Evolutionary conservation across 352 stramenopile species (phyloP).

Genomic region (Globisporangium solare): DNA sequence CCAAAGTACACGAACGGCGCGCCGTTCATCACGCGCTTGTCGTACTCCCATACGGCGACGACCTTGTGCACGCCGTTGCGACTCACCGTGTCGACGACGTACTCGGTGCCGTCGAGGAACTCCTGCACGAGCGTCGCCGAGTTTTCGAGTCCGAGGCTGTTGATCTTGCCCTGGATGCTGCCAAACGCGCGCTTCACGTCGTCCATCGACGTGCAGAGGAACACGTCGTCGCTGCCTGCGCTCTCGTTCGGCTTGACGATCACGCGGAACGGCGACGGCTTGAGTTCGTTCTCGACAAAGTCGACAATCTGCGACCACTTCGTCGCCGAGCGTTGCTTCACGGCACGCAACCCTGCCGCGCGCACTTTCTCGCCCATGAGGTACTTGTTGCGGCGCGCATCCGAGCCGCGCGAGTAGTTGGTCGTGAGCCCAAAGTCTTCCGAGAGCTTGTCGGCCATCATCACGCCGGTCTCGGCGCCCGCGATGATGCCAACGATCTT

Average conservation of each 20-base stretch:
- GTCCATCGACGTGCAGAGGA: constrained; percentile 86
- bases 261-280: constrained; percentile 52
- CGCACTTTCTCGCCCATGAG: constrained; percentile 86
- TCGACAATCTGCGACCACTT: constrained; percentile 79
- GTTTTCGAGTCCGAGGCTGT: constrained; percentile 82
- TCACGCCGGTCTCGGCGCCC: constrained; percentile 91
- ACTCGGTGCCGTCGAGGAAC: constrained; percentile 93
- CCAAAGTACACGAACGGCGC: constrained; percentile 95
- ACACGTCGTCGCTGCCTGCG: constrained; percentile 93
- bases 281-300: constrained; percentile 73
- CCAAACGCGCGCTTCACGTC: constrained; percentile 89
- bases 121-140: constrained; percentile 92
- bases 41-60: constrained; percentile 96
- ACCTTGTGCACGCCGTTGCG: constrained; percentile 92
- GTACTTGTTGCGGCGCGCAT: constrained; percentile 88
- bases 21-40: constrained; percentile 92
- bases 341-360: constrained; percentile 60
- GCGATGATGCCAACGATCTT: constrained; percentile 82
- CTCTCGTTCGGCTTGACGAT: constrained; percentile 94
- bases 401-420: constrained; percentile 80
- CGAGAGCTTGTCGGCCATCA: constrained; percentile 87
- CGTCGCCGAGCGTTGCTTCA: constrained; percentile 63
- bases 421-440: constrained; percentile 83
- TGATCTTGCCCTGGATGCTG: constrained; percentile 90
- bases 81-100: constrained; percentile 95